These are phyloP conservation scores for Hortiboletus campestris DNA, from an alignment of 768 basidiomycete genomes.

Conservation along the genomic window DNA sequence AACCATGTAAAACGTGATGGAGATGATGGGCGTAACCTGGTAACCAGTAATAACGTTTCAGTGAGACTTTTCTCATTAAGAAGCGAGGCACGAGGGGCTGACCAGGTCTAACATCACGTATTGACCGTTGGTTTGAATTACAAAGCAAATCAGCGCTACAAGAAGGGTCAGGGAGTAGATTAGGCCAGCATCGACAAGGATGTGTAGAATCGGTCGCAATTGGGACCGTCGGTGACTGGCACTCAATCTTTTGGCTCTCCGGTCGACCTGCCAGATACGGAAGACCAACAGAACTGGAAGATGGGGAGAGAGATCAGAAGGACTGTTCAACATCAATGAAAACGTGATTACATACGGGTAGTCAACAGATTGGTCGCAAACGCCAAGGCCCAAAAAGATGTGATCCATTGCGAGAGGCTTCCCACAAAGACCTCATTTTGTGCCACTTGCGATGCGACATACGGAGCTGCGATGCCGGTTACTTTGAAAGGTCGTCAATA, in stretches of 20 bases:
- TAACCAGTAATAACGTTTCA: no score
- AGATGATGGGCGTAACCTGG: neutral
- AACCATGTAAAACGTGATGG: neutral
- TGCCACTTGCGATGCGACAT: constrained; percentile 11
- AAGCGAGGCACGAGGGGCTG: no score
- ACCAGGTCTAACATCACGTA: no score
- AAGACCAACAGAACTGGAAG: constrained; percentile 24
- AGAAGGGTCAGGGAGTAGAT: no score
- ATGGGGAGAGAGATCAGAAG: neutral
- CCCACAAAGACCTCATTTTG: constrained; percentile 25
- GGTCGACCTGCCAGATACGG: constrained; percentile 28
- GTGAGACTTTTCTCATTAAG: no score
- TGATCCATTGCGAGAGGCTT: constrained; percentile 31
- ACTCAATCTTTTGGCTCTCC: constrained; percentile 17
- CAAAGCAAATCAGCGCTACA: no score
- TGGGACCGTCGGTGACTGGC: no score
- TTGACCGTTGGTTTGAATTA: no score
- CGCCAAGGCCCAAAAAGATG: constrained; percentile 19
- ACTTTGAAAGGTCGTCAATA: neutral
- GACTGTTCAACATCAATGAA: no score
- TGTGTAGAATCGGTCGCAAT: no score
- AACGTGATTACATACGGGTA: constrained; percentile 16
- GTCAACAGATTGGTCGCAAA: constrained; percentile 27
- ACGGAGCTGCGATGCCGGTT: constrained; percentile 16
- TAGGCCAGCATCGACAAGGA: no score